A percentile compares a stretch with the other conserved stretches of the same genome.
These are phyloP conservation scores for Panus rudis DNA, from an alignment of 768 basidiomycete species.

Conservation along the genomic window DNA sequence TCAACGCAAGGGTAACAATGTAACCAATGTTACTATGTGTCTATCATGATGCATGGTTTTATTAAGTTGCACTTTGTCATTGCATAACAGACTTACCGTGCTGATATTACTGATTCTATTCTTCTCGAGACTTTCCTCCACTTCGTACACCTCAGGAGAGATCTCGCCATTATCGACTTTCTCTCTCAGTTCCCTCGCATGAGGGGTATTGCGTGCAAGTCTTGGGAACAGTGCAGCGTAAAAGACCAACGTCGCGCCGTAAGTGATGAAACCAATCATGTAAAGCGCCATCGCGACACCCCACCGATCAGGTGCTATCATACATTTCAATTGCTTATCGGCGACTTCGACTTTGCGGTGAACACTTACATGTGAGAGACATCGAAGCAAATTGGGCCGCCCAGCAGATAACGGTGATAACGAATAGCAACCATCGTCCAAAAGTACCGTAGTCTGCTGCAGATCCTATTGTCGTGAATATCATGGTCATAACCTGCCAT, in stretches of 20 bases:
- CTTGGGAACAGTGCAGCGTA: slow-evolving; percentile 75
- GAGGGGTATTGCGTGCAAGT: slow-evolving; percentile 70
- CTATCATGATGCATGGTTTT: slow-evolving; percentile 33
- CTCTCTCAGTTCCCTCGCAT: slow-evolving; percentile 46
- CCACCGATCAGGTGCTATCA: slow-evolving; percentile 60
- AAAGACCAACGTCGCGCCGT: slow-evolving; percentile 78
- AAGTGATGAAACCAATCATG: slow-evolving; percentile 73
- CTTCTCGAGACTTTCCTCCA: slow-evolving; percentile 74
- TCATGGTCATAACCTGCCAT: slow-evolving; percentile 61
- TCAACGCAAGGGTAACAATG: slow-evolving; percentile 55
- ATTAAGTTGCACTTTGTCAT: no score
- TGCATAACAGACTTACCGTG: slow-evolving; percentile 40
- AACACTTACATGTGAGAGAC: slow-evolving; percentile 54
- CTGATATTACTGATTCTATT: slow-evolving; percentile 82
- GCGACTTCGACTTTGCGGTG: no score
- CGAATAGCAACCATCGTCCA: slow-evolving; percentile 72
- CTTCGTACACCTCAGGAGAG: slow-evolving; percentile 55
- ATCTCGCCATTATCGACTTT: slow-evolving; percentile 57
- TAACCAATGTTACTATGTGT: slow-evolving; percentile 75
- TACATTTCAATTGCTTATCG: background rate
- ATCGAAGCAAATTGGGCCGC: slow-evolving; percentile 73
- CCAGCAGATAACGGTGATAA: slow-evolving; percentile 72
- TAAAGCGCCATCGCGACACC: slow-evolving; percentile 70
- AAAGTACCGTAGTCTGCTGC: slow-evolving; percentile 72
- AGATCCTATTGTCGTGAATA: slow-evolving; percentile 71